Evolutionary conservation across 2,329 filamentous ascomycete species (phyloP), one percentile per base, ranked within the genome.

Genomic region (Penicillium sp.): DNA sequence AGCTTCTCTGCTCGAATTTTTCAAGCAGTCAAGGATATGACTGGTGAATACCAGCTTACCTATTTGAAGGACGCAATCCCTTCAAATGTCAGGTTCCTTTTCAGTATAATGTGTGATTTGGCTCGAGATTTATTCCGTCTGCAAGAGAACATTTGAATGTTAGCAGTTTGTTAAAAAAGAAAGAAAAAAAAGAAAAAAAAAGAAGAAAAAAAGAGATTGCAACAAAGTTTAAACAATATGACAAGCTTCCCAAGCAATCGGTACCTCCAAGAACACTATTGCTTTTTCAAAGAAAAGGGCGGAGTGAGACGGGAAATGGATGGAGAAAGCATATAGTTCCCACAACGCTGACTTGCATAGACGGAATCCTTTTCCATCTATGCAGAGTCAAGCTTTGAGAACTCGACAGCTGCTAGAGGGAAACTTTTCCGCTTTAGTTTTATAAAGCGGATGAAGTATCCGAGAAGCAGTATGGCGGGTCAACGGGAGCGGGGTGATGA

Each of bases 401-500:
- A 42, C 8, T 11, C n/a, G 16, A n/a, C 8, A n/a, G 12, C 40
- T 23, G 40, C 40, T 11, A 2, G 23, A 14, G 40, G 9, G 12
- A 43, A 43, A 40, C 3, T 43, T 43, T 43, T 43, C 40, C 40
- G 12, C 18, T 18, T 23, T 20, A 43, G 23, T 23, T 4, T 40
- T 30, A 40, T 42, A 21, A 24, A 48, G 52, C 23, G 52, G 40
- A 43, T 48, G 21, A 40, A 12, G 23, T 55, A 48, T 55, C 52
- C 45, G 52, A 21, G 46, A 21, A 55, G 18, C 46, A 55, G 12
- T 40, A 28, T 21, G 35, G 24, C 24, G 52, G 52, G 52, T 30
- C 26, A 48, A 45, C 24, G 20, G n/a, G 38, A 55, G 52, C 52
- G 52, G 52, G 52, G 52, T 33, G 30, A 48, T 16, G 28, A n/a